These are phyloP conservation scores for Leishmania tarentolae DNA, from an alignment of 208 protist genomes.

Conservation along the genomic window DNA sequence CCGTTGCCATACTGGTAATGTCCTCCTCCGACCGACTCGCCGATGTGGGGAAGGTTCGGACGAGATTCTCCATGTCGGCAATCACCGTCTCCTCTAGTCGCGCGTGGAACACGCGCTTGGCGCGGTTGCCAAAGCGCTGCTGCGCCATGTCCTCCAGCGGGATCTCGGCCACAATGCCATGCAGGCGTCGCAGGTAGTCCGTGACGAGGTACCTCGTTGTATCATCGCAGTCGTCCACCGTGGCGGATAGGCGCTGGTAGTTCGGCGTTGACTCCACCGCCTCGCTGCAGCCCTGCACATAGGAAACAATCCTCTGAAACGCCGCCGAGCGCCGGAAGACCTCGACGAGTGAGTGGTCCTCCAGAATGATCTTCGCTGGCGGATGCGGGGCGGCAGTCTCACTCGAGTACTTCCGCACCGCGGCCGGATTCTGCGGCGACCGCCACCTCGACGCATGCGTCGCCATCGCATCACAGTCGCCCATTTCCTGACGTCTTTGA, in stretches of 20 bases:
- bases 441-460: slow-evolving; percentile 21
- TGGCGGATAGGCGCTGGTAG: slow-evolving; percentile 14
- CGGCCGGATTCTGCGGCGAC: slow-evolving; percentile 15
- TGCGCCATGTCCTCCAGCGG: slow-evolving; percentile 76
- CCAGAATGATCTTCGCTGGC: slow-evolving; percentile 66
- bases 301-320: slow-evolving; percentile 73
- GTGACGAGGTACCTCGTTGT: slow-evolving; percentile 47
- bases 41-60: slow-evolving; percentile 43
- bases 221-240: slow-evolving; percentile 30
- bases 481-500: background rate
- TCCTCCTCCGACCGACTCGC: slow-evolving; percentile 24
- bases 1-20: slow-evolving; percentile 43
- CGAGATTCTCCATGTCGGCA: slow-evolving; percentile 55
- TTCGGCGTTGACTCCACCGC: slow-evolving; percentile 17
- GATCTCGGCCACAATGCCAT: slow-evolving; percentile 59
- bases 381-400: slow-evolving; percentile 22
- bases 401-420: slow-evolving; percentile 21
- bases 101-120: slow-evolving; percentile 78
- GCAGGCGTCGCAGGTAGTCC: slow-evolving; percentile 59
- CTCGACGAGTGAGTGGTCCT: slow-evolving; percentile 66
- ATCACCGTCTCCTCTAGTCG: slow-evolving; percentile 49
- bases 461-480: slow-evolving; percentile 4
- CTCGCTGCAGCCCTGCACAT: slow-evolving; percentile 66
- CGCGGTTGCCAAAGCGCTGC: slow-evolving; percentile 89
- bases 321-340: slow-evolving; percentile 58